Conservation (phyloP, 2,329 filamentous ascomycete species). For the Stagonosporopsis cucurbitacearum region DNA sequence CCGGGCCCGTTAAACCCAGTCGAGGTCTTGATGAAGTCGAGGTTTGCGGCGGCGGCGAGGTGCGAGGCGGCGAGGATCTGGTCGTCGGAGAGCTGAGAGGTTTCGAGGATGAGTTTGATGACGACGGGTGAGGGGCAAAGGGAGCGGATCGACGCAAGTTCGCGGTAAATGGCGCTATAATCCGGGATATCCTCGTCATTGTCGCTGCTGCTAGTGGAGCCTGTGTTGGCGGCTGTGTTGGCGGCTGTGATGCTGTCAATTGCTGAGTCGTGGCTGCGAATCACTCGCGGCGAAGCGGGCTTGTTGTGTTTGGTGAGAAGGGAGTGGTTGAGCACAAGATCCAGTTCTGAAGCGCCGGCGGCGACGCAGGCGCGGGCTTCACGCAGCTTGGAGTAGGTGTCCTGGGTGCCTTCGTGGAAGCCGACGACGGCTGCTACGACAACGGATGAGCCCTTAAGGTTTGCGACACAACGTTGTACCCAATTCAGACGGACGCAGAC, state of each 20-base stretch:
- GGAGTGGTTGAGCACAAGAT: constrained; percentile 65
- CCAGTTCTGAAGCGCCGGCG: constrained; percentile 62
- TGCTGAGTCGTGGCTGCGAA: constrained; percentile 34
- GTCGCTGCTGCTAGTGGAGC: constrained; percentile 12
- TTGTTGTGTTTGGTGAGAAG: constrained; percentile 49
- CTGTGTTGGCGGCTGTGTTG: constrained; percentile 40
- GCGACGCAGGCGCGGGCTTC: constrained; percentile 59
- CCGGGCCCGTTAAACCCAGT: constrained; percentile 65
- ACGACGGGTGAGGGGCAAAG: constrained; percentile 53
- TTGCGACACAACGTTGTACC: constrained; percentile 58
- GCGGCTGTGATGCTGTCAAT: constrained; percentile 44
- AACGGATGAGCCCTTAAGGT: constrained; percentile 57
- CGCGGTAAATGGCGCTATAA: constrained; percentile 60
- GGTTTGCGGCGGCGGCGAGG: constrained; percentile 59
- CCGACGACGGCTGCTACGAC: constrained; percentile 64
- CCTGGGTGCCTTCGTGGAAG: constrained; percentile 65
- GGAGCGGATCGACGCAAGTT: constrained; percentile 60
- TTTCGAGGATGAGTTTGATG: constrained; percentile 66
- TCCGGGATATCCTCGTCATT: constrained; percentile 43
- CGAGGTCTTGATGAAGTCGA: constrained; percentile 67
- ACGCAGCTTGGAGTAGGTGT: constrained; percentile 57
- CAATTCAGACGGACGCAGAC: constrained; percentile 64
- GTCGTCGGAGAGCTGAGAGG: constrained; percentile 56
- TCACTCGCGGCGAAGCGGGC: constrained; percentile 7
- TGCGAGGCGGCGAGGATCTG: constrained; percentile 62